Conservation (phyloP, 176 grass and related monocot species). For the Lolium rigidum region DNA sequence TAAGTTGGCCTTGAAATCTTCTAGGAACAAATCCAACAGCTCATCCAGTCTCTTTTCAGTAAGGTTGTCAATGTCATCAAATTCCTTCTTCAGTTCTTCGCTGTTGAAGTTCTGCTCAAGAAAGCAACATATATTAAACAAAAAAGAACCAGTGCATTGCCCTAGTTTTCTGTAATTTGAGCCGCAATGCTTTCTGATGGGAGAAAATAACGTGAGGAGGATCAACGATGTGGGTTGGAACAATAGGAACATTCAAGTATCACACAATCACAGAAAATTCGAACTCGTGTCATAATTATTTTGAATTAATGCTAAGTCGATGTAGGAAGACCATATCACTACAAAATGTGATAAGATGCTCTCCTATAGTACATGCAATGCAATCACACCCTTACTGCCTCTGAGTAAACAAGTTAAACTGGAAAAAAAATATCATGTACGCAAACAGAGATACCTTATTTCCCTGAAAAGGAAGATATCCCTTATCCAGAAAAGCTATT, state of each 20-base stretch:
- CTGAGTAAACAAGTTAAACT: no score
- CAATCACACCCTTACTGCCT: no score
- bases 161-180: no score
- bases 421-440: no score
- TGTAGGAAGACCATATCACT: not conserved
- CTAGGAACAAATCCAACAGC: conserved; percentile 49
- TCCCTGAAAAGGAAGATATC: no score
- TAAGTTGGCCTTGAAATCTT: conserved; percentile 70
- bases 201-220: not conserved
- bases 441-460: no score
- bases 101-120: conserved; percentile 51
- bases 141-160: no score
- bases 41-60: conserved; percentile 59
- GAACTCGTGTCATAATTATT: not conserved
- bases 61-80: conserved; percentile 50
- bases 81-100: conserved; percentile 52
- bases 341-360: no score
- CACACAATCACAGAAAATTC: not conserved
- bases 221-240: not conserved
- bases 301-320: not conserved
- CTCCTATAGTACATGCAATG: no score
- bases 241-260: not conserved
- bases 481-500: not conserved
- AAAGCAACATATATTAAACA: not conserved
- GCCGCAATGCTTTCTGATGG: not conserved